Evolutionary conservation across 805 yeast genomes (phyloP).

Genomic region (Yamadazyma sp.): DNA sequence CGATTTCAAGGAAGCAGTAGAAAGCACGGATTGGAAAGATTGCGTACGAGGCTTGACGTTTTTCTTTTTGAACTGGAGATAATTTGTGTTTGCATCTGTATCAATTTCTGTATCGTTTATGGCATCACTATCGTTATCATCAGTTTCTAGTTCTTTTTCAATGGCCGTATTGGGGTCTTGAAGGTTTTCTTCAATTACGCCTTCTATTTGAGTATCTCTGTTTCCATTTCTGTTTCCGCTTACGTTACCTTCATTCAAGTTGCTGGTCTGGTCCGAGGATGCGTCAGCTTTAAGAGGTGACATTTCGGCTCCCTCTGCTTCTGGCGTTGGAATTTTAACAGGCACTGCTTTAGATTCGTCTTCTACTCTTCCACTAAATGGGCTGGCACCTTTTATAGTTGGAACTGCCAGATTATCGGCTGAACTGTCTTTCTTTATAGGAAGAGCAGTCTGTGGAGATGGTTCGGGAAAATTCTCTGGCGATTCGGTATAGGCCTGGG

Average conservation of each 20-base stretch:
- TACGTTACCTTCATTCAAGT: not conserved
- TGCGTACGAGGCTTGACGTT: conserved; percentile 40
- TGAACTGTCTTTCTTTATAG: not conserved
- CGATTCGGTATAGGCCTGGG: not conserved
- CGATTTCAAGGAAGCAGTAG: conserved; percentile 43
- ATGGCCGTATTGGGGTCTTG: not conserved
- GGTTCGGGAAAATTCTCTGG: not conserved
- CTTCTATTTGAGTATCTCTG: not conserved
- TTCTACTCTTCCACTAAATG: not conserved
- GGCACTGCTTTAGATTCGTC: not conserved
- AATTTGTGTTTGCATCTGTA: conserved; percentile 1
- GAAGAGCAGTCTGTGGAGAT: not conserved
- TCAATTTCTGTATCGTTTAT: conserved; percentile 11
- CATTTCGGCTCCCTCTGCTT: not conserved
- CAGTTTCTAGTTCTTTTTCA: conserved; percentile 1
- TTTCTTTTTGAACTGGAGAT: conserved; percentile 34
- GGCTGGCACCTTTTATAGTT: not conserved
- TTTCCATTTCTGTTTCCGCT: not conserved
- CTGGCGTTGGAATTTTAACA: not conserved
- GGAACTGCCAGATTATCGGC: not conserved
- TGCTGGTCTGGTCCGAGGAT: not conserved
- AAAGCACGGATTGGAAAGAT: conserved; percentile 44
- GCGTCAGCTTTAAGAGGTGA: not conserved
- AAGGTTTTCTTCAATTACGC: too few species aligned
- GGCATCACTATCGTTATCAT: conserved; percentile 8